Evolutionary conservation across 2,329 filamentous ascomycete genomes (phyloP), one percentile per base, ranked within the genome.

Genomic region (Botryotinia narcissicola): DNA sequence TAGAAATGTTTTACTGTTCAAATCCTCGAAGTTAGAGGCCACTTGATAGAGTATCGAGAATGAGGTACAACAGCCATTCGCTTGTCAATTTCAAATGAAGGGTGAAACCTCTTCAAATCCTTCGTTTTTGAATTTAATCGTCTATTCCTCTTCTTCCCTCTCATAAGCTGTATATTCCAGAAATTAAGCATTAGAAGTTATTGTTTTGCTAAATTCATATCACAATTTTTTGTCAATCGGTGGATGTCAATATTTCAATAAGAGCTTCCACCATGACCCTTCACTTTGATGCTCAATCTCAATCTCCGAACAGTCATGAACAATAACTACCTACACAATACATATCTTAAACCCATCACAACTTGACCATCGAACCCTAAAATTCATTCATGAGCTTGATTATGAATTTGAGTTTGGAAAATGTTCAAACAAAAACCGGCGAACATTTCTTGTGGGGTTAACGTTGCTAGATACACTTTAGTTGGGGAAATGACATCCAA

Each of bases 141-240:
- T 51, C 48, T 1, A n/a, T 14, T n/a, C 25, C 22, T 7, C 25
- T n/a, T 16, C 0, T 51, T n/a, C 35, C 35, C 35, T 37, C 35
- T 4, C 35, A 37, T 16, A 51, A 51, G 4, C 12, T 51, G 48
- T 51, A 1, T n/a, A 51, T 14, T 3, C 0, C 6, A 16, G 4
- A 7, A 51, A 4, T 0, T 16, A 25, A n/a, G 16, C 5, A 51
- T 12, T 51, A n/a, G 4, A 51, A 51, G 12, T n/a, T 7, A 25
- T n/a, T 1, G 0, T 1, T n/a, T 16, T 16, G 25, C 25, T 10
- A 51, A 14, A 6, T 6, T n/a, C 14, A 2, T 12, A 51, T 51
- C 4, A 4, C 25, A n/a, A 14, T n/a, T n/a, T n/a, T 51, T 51
- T 1, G 12, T 7, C 0, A 51, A 1, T n/a, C n/a, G 4, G 12